These are phyloP conservation scores for Globisporangium heterothallicum DNA, from an alignment of 352 stramenopile genomes.

Conservation along the genomic window DNA sequence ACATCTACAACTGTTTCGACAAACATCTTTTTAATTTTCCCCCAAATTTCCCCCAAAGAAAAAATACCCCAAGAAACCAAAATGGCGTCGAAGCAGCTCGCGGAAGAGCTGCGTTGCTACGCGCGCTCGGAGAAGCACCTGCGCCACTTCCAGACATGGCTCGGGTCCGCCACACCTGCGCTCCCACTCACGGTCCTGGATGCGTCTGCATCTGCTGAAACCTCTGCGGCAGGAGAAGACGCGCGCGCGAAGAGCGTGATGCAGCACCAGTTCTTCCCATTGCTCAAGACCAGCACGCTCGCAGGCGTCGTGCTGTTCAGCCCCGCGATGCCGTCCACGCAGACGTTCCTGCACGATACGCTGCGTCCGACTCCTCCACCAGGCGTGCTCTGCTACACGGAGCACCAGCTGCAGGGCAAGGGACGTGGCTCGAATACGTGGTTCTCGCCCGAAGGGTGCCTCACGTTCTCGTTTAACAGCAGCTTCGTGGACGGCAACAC, in stretches of 20 bases:
- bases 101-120: slow-evolving; percentile 69
- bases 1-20: too few relatives aligned
- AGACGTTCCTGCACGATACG: slow-evolving; percentile 77
- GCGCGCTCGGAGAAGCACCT: slow-evolving; percentile 68
- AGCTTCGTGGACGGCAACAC: slow-evolving; percentile 69
- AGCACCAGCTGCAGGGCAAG: slow-evolving; percentile 72
- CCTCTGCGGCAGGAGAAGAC: slow-evolving; percentile 19
- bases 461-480: slow-evolving; percentile 90
- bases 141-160: slow-evolving; percentile 62
- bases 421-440: slow-evolving; percentile 85
- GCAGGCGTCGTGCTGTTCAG: slow-evolving; percentile 71
- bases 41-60: too few relatives aligned
- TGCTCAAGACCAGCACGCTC: slow-evolving; percentile 55
- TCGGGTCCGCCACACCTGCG: slow-evolving; percentile 22
- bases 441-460: slow-evolving; percentile 83
- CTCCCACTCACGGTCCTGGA: slow-evolving; percentile 17
- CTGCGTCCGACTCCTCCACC: slow-evolving; percentile 55
- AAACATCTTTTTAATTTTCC: too few relatives aligned
- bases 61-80: too few relatives aligned
- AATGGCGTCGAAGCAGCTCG: slow-evolving; percentile 41
- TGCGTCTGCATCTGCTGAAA: background rate
- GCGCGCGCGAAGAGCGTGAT: slow-evolving; percentile 24
- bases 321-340: slow-evolving; percentile 66
- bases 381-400: slow-evolving; percentile 75
- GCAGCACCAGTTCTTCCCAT: slow-evolving; percentile 32